Base-by-base conservation (phyloP, 352 stramenopile genomes). In the Phytophthora agathidicida region DNA sequence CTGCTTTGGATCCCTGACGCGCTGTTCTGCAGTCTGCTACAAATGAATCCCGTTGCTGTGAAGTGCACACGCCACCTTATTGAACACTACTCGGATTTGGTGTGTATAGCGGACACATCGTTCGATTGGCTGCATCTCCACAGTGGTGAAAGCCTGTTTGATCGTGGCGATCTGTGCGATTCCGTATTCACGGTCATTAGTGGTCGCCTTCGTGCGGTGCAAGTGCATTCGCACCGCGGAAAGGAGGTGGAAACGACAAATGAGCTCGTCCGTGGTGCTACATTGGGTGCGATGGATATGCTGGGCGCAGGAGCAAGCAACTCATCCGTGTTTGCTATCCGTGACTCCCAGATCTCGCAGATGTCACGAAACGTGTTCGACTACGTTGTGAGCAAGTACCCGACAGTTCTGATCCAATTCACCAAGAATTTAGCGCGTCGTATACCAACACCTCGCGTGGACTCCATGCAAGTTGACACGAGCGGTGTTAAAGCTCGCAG, bases 331-430 rank as follows among this genome's bases (percentile, higher is more conserved):
- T 94, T 93, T 69, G 84, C 86, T 3, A 86, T 93, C 43, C 86
- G 86, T 24, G 86, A 96, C 52, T 96, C 83, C 0, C 83, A 94
- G 46, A 92, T 96, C 38, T 87, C 84, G n/a, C 77, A 92, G 42
- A 96, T 96, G 86, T 86, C 86, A 2, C 74, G 85, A 7, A 88
- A 86, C 46, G 84, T 96, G 19, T 94, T 96, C 33, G 86, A 96
- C 57, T 96, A 86, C 48, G 70, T 96, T 14, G 78, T 96, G 41
- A 88, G 68, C 39, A 69, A 76, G 9, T 57, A 83, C 26, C 84
- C 86, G 17, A 81, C 66, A 0, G 86, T 93, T 1, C 52, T 96
- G 9, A 60, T 93, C 36, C 81, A 94, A 45, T 93, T 96, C 26
- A 96, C 86, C 13, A 92, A 81, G 13, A 88, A 80, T 24, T 45